Percentiles rank a stretch among this genome's conserved stretches.
Evolutionary conservation across 306 rosid genomes (phyloP).

Genomic region (apple (Malus domestica)): DNA sequence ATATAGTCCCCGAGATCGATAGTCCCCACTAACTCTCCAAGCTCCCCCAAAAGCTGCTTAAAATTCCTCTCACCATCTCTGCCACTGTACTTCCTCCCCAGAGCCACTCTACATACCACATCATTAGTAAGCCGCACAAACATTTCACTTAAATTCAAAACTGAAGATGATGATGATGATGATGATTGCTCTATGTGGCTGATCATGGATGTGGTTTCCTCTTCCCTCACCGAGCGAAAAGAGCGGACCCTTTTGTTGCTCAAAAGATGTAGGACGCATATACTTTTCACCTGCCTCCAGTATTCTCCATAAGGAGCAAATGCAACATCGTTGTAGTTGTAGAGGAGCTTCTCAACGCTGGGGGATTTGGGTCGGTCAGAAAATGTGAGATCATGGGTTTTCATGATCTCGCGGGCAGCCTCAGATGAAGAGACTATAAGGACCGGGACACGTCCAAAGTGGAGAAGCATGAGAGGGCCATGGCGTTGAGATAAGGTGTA

Average conservation of each 20-base stretch:
- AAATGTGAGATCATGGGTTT: slow-evolving; percentile 18
- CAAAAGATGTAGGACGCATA: no score
- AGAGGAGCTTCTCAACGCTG: slow-evolving; percentile 11
- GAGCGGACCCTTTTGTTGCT: no score
- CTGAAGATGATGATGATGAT: not conserved
- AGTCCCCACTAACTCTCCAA: slow-evolving; percentile 28
- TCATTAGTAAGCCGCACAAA: slow-evolving; percentile 21
- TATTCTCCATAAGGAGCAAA: slow-evolving; percentile 36
- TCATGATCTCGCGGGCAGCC: no score
- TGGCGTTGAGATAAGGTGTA: no score
- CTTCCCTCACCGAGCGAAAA: no score
- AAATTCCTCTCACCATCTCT: slow-evolving; percentile 24
- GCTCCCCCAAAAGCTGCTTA: slow-evolving; percentile 11
- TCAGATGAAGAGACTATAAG: no score
- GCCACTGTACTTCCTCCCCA: slow-evolving; percentile 43
- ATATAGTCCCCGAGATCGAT: slow-evolving; percentile 34
- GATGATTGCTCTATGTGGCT: slow-evolving; percentile 14
- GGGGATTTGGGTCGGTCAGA: slow-evolving; percentile 8
- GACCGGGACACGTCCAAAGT: no score
- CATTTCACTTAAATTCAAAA: slow-evolving; percentile 34
- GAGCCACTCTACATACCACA: slow-evolving; percentile 36
- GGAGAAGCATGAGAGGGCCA: no score
- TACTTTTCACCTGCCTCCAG: slow-evolving; percentile 32
- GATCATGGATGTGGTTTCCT: slow-evolving; percentile 12
- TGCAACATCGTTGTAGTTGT: slow-evolving; percentile 21